phyloP scores from a whole-genome alignment of 306 rosid species.

The Corylus americana region DNA sequence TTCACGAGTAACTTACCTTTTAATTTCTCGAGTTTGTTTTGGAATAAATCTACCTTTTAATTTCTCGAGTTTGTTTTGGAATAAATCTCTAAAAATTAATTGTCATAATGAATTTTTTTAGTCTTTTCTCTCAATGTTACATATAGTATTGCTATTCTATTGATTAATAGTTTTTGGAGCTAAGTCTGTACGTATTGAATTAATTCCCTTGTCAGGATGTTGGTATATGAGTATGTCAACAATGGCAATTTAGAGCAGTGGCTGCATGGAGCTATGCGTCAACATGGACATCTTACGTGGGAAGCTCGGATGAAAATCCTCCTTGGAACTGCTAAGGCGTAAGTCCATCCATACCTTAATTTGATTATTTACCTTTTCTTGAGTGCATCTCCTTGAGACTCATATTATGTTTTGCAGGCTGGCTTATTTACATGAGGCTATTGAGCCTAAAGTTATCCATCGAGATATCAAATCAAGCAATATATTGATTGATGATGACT shows the following conservation, averaged over 20 bases:
- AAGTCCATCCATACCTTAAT: conserved; percentile 30
- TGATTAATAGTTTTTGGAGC: neutral
- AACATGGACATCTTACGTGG: conserved; percentile 84
- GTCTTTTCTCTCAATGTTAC: neutral
- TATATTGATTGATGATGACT: conserved; percentile 83
- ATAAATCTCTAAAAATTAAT: conserved; percentile 18
- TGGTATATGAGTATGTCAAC: conserved; percentile 85
- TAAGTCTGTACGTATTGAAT: neutral
- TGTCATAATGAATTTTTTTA: conserved; percentile 9
- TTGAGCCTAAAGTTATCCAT: conserved; percentile 94
- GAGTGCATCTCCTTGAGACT: conserved; percentile 23
- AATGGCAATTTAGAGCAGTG: conserved; percentile 89
- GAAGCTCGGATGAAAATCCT: conserved; percentile 91
- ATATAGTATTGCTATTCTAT: neutral
- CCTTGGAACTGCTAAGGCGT: conserved; percentile 92
- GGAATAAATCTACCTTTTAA: conserved; percentile 2
- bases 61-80: conserved; percentile 19
- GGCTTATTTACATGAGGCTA: conserved; percentile 96
- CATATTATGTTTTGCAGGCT: conserved; percentile 51
- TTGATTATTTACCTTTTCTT: conserved; percentile 7
- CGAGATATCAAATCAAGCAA: conserved; percentile 94
- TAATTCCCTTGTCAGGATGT: conserved; percentile 56
- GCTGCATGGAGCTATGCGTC: conserved; percentile 89
- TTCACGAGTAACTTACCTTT: conserved; percentile 12
- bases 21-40: conserved; percentile 12